Conservation (phyloP, 2,329 filamentous ascomycete species). For the Neoarthrinium moseri region DNA sequence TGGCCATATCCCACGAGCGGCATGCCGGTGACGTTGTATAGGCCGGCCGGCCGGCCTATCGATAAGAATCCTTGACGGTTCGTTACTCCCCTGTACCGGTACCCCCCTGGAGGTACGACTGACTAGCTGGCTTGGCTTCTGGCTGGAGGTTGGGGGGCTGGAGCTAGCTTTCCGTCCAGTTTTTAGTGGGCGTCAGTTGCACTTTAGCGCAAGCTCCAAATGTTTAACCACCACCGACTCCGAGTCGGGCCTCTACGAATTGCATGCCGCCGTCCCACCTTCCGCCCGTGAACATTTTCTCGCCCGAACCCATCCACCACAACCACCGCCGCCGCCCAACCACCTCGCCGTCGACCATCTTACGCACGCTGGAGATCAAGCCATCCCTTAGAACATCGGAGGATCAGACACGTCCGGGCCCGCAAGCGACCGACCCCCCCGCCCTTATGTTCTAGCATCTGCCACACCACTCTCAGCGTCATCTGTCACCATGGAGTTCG, state of each 20-base stretch:
- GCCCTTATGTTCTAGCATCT: neutral
- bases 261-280: slow-evolving; percentile 1
- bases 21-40: no score
- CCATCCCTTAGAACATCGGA: no score
- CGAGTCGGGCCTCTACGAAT: slow-evolving; percentile 3
- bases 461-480: neutral
- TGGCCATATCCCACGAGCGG: no score
- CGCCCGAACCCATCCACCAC: neutral
- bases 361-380: neutral
- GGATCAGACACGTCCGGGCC: no score
- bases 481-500: slow-evolving; percentile 7
- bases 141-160: no score
- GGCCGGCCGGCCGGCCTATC: no score
- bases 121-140: no score
- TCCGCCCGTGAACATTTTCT: neutral
- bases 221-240: slow-evolving; percentile 1
- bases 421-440: neutral
- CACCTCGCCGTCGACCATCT: neutral
- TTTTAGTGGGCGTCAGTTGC: no score
- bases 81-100: no score
- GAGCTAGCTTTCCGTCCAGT: no score
- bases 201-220: slow-evolving; percentile 1
- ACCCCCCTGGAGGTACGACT: no score
- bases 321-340: neutral
- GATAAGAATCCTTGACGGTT: no score